Evolutionary conservation across 1,139 yeast species (phyloP).

Genomic region (Ogataea hybrid): DNA sequence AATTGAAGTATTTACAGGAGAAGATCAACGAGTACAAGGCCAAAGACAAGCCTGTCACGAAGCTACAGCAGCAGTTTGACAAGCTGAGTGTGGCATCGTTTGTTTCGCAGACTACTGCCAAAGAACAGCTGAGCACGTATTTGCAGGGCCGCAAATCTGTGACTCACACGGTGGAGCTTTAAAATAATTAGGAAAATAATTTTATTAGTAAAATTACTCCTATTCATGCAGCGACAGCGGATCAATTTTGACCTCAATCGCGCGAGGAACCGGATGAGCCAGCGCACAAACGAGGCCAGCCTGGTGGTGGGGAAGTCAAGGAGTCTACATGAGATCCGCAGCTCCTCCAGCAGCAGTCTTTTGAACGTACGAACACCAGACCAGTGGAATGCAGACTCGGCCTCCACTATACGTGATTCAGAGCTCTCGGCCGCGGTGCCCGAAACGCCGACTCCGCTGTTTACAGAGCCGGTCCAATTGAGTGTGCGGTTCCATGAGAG

Average conservation of each 20-base stretch:
- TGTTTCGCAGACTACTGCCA: slow-evolving; percentile 12
- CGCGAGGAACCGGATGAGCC: slow-evolving; percentile 28
- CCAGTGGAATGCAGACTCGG: slow-evolving; percentile 2
- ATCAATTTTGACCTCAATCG: slow-evolving; percentile 28
- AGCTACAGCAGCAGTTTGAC: slow-evolving; percentile 4
- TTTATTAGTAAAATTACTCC: neutral
- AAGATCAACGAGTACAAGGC: slow-evolving; percentile 2
- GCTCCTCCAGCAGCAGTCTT: slow-evolving; percentile 10
- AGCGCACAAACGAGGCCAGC: slow-evolving; percentile 32
- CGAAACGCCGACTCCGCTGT: neutral
- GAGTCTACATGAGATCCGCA: slow-evolving; percentile 17
- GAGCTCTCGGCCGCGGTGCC: neutral
- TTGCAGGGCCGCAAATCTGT: slow-evolving; percentile 1
- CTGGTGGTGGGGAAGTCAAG: slow-evolving; percentile 29
- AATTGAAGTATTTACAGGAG: slow-evolving; percentile 14
- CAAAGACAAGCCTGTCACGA: neutral
- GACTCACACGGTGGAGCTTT: slow-evolving; percentile 1
- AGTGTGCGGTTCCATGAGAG: slow-evolving; percentile 77
- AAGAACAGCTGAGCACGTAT: slow-evolving; percentile 8
- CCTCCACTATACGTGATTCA: neutral
- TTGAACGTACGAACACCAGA: slow-evolving; percentile 1
- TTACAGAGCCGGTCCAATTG: slow-evolving; percentile 40
- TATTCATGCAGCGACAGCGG: slow-evolving; percentile 16
- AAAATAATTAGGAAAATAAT: neutral
- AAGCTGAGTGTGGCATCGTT: slow-evolving; percentile 12